Evolutionary conservation across 75 land plant genomes (phyloP).

Genomic region (Pinus tabuliformis): DNA sequence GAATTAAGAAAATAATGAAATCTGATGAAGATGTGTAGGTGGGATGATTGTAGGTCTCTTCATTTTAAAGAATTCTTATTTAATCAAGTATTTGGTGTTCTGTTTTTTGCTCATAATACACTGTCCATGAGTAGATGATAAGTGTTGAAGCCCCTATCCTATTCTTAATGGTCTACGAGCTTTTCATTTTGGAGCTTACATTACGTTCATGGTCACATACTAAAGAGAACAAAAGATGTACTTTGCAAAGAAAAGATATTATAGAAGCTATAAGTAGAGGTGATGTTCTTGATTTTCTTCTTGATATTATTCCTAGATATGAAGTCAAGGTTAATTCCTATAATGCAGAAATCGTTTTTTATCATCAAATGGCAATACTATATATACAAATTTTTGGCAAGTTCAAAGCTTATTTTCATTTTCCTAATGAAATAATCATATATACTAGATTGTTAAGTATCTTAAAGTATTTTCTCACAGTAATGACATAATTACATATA

Average conservation of each 20-base stretch:
- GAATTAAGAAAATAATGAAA: constrained; percentile 69
- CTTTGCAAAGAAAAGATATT: constrained; percentile 61
- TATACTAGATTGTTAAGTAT: too few species aligned
- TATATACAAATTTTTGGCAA: too few species aligned
- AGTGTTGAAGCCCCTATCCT: constrained; percentile 51
- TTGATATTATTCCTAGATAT: constrained; percentile 29
- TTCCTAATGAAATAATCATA: too few species aligned
- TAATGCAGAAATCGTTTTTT: too few species aligned
- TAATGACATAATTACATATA: too few species aligned
- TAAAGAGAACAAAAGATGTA: constrained; percentile 53
- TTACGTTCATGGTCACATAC: constrained; percentile 66
- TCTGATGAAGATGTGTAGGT: constrained; percentile 65
- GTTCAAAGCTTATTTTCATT: too few species aligned
- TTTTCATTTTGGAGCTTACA: constrained; percentile 63
- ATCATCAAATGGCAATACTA: too few species aligned
- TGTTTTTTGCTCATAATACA: neutral
- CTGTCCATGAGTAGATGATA: constrained; percentile 11
- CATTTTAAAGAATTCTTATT: neutral
- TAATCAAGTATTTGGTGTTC: neutral
- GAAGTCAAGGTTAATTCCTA: constrained; percentile 24
- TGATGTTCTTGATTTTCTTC: constrained; percentile 45
- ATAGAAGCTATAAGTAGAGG: constrained; percentile 35
- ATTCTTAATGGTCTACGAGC: constrained; percentile 69
- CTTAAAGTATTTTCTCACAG: too few species aligned
- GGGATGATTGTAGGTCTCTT: neutral